Evolutionary conservation across 805 yeast species (phyloP), one percentile per base, ranked within the genome.

Genomic region (Lachancea mirantina): DNA sequence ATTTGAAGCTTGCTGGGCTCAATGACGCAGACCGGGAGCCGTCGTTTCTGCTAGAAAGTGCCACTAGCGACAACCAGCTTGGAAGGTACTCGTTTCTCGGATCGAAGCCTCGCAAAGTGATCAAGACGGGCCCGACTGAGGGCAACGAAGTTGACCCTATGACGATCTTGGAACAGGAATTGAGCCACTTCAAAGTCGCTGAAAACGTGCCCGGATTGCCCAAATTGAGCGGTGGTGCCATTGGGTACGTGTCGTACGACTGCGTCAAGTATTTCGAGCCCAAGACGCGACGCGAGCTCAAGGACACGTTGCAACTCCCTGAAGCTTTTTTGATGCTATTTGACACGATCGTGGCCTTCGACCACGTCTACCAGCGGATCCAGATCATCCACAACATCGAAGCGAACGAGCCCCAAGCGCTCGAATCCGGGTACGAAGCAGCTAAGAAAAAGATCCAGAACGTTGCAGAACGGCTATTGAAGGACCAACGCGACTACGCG

Each of bases 191-290:
- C 49, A 72, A 67, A 35, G 85, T 84, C 50, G 84, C 88, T 2
- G 76, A 73, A 46, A 57, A 58, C 26, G 62, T 84, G 31, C 94
- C 94, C 0, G 94, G 94, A 25, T 64, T 88, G 30, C 84, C 95
- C 9, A 74, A 71, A 42, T 64, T 87, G 37, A 78, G 88, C 47
- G 98, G 99, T 37, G 99, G 99, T 42, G 97, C 97, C 5, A 72
- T 89, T 34, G 99, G 99, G 2, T 92, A 87, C 55, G 77, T 92
- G 26, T 84, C 96, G 1, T 92, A 92, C 51, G 99, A 92, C 59
- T 92, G 99, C 65, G 82, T 92, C 51, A 83, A 85, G 55, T 92
- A 92, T 60, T 92, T 92, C 46, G 99, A 92, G 62, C 99, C 99
- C 39, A 78, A 70, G 46, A 89, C 97, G 1, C 71, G 70, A 39